Evolutionary conservation across 2,329 filamentous ascomycete genomes (phyloP), one percentile per base, ranked within the genome.

Genomic region (Colletotrichum melonis): DNA sequence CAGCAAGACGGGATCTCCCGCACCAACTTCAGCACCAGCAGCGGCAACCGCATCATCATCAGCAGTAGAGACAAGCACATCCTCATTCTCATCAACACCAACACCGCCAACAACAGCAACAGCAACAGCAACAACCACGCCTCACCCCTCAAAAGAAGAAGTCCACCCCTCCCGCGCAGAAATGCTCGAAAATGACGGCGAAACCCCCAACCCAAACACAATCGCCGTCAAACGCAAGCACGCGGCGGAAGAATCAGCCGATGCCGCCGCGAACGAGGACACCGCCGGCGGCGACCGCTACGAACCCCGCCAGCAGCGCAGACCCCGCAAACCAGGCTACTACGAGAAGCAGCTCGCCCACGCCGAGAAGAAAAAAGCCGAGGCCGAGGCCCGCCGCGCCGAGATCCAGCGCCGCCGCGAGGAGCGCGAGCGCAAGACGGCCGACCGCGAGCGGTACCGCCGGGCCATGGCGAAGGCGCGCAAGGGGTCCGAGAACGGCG

Each of bases 391-490:
- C 60, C 82, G 84, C 26, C 77, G 79, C 4, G 80, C 79, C 46
- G 88, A 89, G 78, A 78, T 81, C 6, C 81, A 83, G 78, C 81
- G 82, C 22, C 84, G 86, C 52, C 89, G 90, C 75, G 89, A 90
- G 73, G 91, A 95, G 79, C 89, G 91, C 1, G 90, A 92, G 79
- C 88, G 87, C 76, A 90, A 90, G 74, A 84, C 89, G 4, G 92
- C 93, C 63, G 91, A 92, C 77, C 90, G 92, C 14, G 87, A 91
- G 76, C 87, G 87, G 73, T 89, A 92, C 78, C 88, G 91, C 73
- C 91, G 89, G 77, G 91, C 92, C 75, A 90, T 94, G 81, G 92
- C 93, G 75, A 93, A 92, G 81, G 94, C 95, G 64, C 90, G 92
- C 46, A 91, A 93, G 81, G 91, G 91, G 32, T 83, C 78, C 75